Base-by-base conservation (phyloP, 1,284 basidiomycete species). In the Trichosporon inkin region DNA sequence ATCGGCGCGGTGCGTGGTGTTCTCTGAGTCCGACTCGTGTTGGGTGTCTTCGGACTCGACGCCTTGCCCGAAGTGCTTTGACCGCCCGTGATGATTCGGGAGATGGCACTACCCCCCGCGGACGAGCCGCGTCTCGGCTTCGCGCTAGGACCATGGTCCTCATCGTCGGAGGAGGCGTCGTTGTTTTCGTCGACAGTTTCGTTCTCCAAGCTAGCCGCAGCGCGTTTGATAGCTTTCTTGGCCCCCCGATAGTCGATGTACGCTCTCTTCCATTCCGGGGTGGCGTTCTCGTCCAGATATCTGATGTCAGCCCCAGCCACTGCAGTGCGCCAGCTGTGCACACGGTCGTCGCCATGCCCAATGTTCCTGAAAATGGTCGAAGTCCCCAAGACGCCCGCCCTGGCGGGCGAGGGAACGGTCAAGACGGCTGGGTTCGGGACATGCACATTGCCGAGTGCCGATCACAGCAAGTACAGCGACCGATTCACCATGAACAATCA, bases 171-270 rank as follows among this genome's bases (percentile, higher is more conserved):
- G 28, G 72, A 75, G 34, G 59, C 63, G 35, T 66, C 64, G 28
- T 65, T 61, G 16, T 53, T 67, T 14, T 65, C 64, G 35, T 62
- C 60, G 19, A 63, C 58, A 38, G 40, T 62, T 14, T 60, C 53
- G 6, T 72, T 64, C 6, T 68, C 67, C 41, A 75, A 41, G 3
- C 74, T 67, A 3, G 53, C 47, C 3, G 63, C 63, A 6, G 78
- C 64, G 22, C 71, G 68, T 62, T 78, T 79, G 70, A 80, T 77
- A 17, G 67, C 65, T 64, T 80, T 79, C 67, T 79, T 80, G 54
- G 73, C 72, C 38, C 67, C 70, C 47, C 74, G 71, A 64, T 79
- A 79, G 63, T 79, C 75, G 63, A 80, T 78, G 61, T 79, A 80
- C 10, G 77, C 77, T 22, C 78, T 67, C 60, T 75, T 76, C 78